Evolutionary conservation across 2,329 filamentous ascomycete genomes (phyloP).

Genomic region (Paracorniculantispora psalliotae): DNA sequence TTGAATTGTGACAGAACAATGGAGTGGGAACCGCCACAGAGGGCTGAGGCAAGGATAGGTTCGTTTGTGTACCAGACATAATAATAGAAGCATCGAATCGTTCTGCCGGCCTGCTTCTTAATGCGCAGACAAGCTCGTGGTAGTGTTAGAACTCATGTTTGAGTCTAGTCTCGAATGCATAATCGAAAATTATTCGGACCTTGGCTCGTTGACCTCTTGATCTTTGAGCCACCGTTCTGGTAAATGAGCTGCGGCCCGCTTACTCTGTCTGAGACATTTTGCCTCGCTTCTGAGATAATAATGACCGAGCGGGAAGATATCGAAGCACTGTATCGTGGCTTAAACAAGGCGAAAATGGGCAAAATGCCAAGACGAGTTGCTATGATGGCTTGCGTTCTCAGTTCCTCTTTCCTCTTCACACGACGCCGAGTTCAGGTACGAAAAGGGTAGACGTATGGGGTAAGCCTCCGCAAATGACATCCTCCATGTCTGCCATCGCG

Average conservation of each 20-base stretch:
- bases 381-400: background rate
- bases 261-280: background rate
- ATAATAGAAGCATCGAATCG: too few relatives aligned
- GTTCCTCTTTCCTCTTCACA: background rate
- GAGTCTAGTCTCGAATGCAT: background rate
- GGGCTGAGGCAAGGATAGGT: background rate
- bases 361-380: background rate
- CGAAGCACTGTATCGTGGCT: background rate
- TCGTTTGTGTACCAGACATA: background rate
- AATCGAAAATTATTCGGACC: background rate
- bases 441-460: background rate
- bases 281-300: background rate
- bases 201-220: background rate
- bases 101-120: too few relatives aligned
- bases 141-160: background rate
- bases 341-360: background rate
- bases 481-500: background rate
- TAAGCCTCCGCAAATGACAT: background rate
- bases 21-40: background rate
- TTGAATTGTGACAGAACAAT: constrained; percentile 1
- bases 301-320: background rate
- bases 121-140: background rate
- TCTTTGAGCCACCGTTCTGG: background rate
- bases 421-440: background rate
- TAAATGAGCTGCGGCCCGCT: background rate